Evolutionary conservation across 306 rosid genomes (phyloP).

Genomic region (Acacia confusa): DNA sequence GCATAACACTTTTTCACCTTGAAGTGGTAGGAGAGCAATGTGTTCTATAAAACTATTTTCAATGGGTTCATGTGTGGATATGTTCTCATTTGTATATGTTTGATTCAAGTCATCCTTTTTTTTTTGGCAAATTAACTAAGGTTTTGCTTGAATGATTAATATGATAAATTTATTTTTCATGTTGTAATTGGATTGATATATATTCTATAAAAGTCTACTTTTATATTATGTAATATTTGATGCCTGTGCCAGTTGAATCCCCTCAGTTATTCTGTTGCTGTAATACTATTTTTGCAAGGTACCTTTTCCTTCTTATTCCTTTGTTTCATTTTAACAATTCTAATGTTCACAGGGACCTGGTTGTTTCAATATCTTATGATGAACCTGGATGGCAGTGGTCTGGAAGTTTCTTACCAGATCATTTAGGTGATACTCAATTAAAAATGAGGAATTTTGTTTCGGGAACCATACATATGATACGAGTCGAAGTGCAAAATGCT

Average conservation of each 20-base stretch:
- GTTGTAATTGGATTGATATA: not conserved
- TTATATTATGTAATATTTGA: not conserved
- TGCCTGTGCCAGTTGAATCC: not conserved
- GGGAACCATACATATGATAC: constrained; percentile 69
- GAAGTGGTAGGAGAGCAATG: not conserved
- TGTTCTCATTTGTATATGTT: not conserved
- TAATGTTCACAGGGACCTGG: constrained; percentile 72
- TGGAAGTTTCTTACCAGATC: constrained; percentile 89
- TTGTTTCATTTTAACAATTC: constrained; percentile 26
- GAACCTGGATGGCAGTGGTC: constrained; percentile 99
- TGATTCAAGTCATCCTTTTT: not conserved
- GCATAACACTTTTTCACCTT: not conserved
- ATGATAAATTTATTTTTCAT: not conserved
- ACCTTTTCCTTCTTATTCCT: not conserved
- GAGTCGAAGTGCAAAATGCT: constrained; percentile 96
- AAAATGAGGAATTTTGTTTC: constrained; percentile 77
- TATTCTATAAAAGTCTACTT: not conserved
- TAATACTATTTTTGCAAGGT: not conserved
- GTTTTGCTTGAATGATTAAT: not conserved
- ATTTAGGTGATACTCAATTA: constrained; percentile 90
- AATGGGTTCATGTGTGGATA: not conserved
- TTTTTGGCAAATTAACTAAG: not conserved
- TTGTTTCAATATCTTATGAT: constrained; percentile 72
- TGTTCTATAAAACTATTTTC: not conserved
- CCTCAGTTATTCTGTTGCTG: not conserved